Evolutionary conservation across 1,284 basidiomycete species (phyloP), one percentile per base, ranked within the genome.

Genomic region (Pseudomicrostroma phylloplanum): DNA sequence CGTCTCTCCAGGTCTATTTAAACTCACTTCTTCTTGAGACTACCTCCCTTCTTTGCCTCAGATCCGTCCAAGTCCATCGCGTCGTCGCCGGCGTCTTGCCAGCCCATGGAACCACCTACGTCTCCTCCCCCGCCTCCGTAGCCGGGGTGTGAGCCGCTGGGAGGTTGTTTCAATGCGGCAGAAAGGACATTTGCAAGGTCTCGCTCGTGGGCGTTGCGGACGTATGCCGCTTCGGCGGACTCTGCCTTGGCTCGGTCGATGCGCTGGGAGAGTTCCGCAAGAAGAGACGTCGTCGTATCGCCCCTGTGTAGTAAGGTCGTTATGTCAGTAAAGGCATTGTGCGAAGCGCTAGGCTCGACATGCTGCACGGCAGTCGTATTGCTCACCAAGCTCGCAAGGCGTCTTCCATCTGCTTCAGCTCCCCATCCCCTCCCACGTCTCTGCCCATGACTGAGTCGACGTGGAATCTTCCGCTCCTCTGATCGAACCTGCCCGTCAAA

Each of bases 391-490:
- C 57, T 30, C 43, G 15, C 21, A 62, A 26, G 11, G n/a, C 13
- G 48, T 6, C n/a, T 17, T 57, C 51, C 25, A 62, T 26, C 23
- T 55, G 30, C 26, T 9, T 12, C 19, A 62, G 17, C 43, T 62
- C 61, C 43, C 23, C 61, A 40, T 40, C 13, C 9, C 60, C 61
- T 15, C 58, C 58, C 17, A 96, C 81, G 80, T 97, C 93, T 55
- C 94, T 82, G 0, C 93, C 93, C 81, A 92, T 87, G 0, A 89
- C 90, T 74, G 89, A 91, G 78, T 94, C 90, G 36, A 97, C 86
- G 77, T 94, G 89, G 63, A 96, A 84, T 66, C 90, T 86, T 64
- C 86, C 85, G 68, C 88, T 85, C 73, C 90, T 89, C 81, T 96
- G 92, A 79, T 96, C 90, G 56, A 98, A 86, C 72, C 90, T 92